A percentile compares a stretch with the other conserved stretches of the same genome.
phyloP scores from a whole-genome alignment of 2,329 filamentous ascomycete species.

The Penicillium freii region DNA sequence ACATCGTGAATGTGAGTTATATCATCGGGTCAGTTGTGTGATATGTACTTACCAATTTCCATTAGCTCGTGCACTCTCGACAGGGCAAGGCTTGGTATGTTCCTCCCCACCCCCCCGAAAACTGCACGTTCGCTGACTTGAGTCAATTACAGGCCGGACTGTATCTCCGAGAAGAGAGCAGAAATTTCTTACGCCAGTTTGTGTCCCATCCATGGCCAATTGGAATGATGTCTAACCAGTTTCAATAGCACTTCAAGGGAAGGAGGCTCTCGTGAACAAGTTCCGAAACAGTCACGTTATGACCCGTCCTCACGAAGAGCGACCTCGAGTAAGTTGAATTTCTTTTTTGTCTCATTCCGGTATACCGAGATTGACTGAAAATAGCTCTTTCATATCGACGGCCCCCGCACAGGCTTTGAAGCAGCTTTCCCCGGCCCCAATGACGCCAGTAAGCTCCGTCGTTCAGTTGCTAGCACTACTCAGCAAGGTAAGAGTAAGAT shows the following conservation, averaged over 20 bases:
- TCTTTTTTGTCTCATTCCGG: not conserved
- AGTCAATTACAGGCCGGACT: slow-evolving; percentile 61
- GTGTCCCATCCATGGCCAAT: slow-evolving; percentile 32
- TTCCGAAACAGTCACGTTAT: slow-evolving; percentile 97
- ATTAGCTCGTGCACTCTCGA: slow-evolving; percentile 68
- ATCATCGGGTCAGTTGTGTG: not conserved
- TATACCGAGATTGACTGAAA: slow-evolving; percentile 24
- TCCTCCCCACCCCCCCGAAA: slow-evolving; percentile 5
- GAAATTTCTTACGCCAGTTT: slow-evolving; percentile 94
- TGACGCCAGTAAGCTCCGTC: slow-evolving; percentile 5
- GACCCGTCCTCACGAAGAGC: slow-evolving; percentile 76
- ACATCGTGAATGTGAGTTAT: slow-evolving; percentile 66
- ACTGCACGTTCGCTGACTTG: slow-evolving; percentile 31
- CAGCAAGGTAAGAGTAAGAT: slow-evolving; percentile 9
- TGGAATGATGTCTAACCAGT: slow-evolving; percentile 26
- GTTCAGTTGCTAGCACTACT: slow-evolving; percentile 1
- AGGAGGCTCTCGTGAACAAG: slow-evolving; percentile 86
- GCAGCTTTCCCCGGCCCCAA: slow-evolving; percentile 4
- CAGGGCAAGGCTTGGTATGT: slow-evolving; percentile 68
- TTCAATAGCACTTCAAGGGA: slow-evolving; percentile 76
- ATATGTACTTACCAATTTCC: slow-evolving; percentile 10
- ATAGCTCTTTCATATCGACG: slow-evolving; percentile 55
- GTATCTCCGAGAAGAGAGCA: slow-evolving; percentile 67
- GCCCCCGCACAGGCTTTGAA: slow-evolving; percentile 3
- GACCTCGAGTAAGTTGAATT: slow-evolving; percentile 66